These are phyloP conservation scores for Petunia hybrid DNA, from an alignment of 305 asterid species.

Conservation along the genomic window DNA sequence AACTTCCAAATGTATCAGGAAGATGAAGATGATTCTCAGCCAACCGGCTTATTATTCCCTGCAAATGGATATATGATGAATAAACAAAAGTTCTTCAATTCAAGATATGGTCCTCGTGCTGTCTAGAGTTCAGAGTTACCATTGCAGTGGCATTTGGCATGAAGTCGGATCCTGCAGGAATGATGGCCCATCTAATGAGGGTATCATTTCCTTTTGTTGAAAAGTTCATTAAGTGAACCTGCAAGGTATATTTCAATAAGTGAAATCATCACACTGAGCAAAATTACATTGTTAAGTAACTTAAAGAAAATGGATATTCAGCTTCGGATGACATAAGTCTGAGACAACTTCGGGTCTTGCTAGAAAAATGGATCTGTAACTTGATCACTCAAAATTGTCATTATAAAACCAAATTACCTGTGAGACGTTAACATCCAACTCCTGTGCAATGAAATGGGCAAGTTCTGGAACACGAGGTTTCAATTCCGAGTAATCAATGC, in stretches of 20 bases:
- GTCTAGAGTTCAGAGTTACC: conserved; percentile 50
- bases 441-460: conserved; percentile 62
- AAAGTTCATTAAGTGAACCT: conserved; percentile 72
- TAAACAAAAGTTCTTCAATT: background rate
- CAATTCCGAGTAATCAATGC: conserved; percentile 62
- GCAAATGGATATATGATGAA: conserved; percentile 29
- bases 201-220: conserved; percentile 68
- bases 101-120: conserved; percentile 25
- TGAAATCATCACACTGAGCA: conserved; percentile 27
- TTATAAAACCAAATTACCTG: conserved; percentile 63
- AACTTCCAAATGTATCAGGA: conserved; percentile 75
- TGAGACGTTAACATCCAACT: conserved; percentile 59
- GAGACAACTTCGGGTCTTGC: background rate
- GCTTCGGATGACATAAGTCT: conserved; percentile 11
- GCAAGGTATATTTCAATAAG: conserved; percentile 46
- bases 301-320: conserved; percentile 19
- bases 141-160: conserved; percentile 68
- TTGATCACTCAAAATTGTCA: conserved; percentile 24
- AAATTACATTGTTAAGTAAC: conserved; percentile 27
- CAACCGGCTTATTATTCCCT: conserved; percentile 71
- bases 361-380: background rate
- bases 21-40: conserved; percentile 55
- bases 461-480: conserved; percentile 81
- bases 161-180: conserved; percentile 64
- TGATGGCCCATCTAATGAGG: conserved; percentile 74